phyloP scores from a whole-genome alignment of 148 eudicot genomes.

The Amaranthus hypochondriacus region DNA sequence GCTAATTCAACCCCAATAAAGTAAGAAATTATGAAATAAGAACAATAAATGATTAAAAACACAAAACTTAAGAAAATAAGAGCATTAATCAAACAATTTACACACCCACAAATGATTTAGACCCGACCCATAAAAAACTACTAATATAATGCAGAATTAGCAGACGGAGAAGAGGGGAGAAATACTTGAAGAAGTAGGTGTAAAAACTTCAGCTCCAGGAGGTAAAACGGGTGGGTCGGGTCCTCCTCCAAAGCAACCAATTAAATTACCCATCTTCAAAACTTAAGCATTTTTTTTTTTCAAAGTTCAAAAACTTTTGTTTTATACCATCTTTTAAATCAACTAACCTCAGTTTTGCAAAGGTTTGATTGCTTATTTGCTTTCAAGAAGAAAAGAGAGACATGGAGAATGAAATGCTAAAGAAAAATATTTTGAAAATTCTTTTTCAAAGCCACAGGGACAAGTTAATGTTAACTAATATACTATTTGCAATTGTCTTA shows the following conservation, averaged over 20 bases:
- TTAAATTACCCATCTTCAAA: slow-evolving; percentile 19
- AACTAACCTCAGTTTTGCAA: neutral
- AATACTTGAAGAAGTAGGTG: slow-evolving; percentile 22
- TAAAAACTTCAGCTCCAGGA: slow-evolving; percentile 1
- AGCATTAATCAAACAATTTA: neutral
- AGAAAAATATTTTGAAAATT: no score
- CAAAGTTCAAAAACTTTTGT: neutral
- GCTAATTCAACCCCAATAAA: no score
- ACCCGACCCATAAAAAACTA: neutral
- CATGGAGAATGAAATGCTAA: no score
- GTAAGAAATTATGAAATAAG: no score
- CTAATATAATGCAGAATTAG: neutral
- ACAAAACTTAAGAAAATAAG: neutral
- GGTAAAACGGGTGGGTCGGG: neutral
- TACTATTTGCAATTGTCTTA: no score
- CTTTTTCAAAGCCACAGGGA: no score
- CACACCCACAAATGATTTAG: neutral
- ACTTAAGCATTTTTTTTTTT: neutral
- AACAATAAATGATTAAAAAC: neutral
- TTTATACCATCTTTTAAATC: neutral
- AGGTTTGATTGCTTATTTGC: neutral
- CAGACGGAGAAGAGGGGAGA: neutral
- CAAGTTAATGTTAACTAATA: no score
- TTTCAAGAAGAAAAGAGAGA: neutral
- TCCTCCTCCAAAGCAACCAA: slow-evolving; percentile 15